Evolutionary conservation across 2,329 filamentous ascomycete species (phyloP), one percentile per base, ranked within the genome.

Genomic region (Cercospora berteroae): DNA sequence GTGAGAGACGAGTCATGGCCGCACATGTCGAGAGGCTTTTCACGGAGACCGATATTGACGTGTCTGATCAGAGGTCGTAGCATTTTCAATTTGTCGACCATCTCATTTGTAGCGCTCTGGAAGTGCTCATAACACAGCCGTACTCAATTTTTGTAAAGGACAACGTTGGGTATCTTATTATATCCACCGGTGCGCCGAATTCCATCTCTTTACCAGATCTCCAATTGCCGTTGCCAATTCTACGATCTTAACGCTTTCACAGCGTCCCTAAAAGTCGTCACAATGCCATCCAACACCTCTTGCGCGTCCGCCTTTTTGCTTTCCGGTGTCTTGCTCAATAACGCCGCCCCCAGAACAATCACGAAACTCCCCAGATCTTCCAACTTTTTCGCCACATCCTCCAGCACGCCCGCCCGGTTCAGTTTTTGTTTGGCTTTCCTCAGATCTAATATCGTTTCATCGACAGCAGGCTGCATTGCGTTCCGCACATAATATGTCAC

Each of bases 221-320:
- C 16, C 36, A 3, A 4, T 39, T 39, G 16, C 13, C 6, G 36
- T 39, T 39, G 16, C 36, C 16, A 39, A n/a, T 39, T 39, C 36
- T 20, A 63, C 61, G 61, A 56, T 3, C 29, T 25, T 5, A 64
- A 48, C 6, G 25, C 23, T 31, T 20, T 52, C 25, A 60, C 63
- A 1, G 42, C 42, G 16, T 52, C 63, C 56, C 60, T 29, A 1
- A 60, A 65, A 39, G 25, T 36, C 57, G 29, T n/a, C 9, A 55
- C 56, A 42, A 65, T 56, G 0, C 44, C 57, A 27, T 60, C 57
- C 29, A 60, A 31, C 13, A 60, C 57, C 5, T 60, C 63, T n/a
- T 60, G 42, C 27, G 33, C 63, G 12, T 60, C 56, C 20, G 42
- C n/a, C 16, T 52, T 65, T 39, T 59, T 65, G n/a, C 29, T 55